Base-by-base conservation (phyloP, 2,329 filamentous ascomycete species). In the Stromatinia cepivora region DNA sequence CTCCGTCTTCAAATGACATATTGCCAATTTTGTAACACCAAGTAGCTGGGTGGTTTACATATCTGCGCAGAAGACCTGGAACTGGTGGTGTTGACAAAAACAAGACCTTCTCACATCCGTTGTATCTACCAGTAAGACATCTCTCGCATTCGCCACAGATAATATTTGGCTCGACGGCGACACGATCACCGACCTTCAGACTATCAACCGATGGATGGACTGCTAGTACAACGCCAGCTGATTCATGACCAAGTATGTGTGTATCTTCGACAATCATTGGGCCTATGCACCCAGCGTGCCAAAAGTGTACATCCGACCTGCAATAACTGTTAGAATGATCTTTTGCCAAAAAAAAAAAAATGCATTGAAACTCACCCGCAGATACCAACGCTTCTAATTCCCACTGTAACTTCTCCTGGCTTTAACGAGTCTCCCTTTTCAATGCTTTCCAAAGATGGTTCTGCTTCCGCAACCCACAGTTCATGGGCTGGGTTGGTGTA, bases 21-120 rank as follows among this genome's bases (percentile, higher is more conserved):
- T 92, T 84, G 61, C 92, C 92, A 75, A 98, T 95, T 85, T 97
- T 97, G 84, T 97, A 93, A 82, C 94, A 97, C 93, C 94, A 97
- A 63, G 91, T 85, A 28, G 94, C 93, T 3, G 93, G 94, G 83
- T 97, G 94, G 83, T 94, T 97, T 82, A 97, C 92, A 80, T 97
- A 97, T 80, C 94, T 88, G 75, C 94, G 88, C 75, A 98, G 85
- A 72, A 98, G 86, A 48, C 94, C 95, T 11, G 92, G 87, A 42
- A 97, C 89, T 17, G 95, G 94, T 11, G 95, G 94, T 4, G 95
- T 98, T 63, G 92, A 96, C 65, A 96, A 85, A 84, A 98, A 98
- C 67, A 86, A 83, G 73, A 97, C 93, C 66, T 84, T 86, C 76
- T 94, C 91, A 83, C 94, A 98, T 71, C 94, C 94, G 80, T 98